A percentile compares a stretch with the other conserved stretches of the same genome.
Evolutionary conservation across 108 stramenopile species (phyloP).

Genomic region (Nannochloropsis salina): DNA sequence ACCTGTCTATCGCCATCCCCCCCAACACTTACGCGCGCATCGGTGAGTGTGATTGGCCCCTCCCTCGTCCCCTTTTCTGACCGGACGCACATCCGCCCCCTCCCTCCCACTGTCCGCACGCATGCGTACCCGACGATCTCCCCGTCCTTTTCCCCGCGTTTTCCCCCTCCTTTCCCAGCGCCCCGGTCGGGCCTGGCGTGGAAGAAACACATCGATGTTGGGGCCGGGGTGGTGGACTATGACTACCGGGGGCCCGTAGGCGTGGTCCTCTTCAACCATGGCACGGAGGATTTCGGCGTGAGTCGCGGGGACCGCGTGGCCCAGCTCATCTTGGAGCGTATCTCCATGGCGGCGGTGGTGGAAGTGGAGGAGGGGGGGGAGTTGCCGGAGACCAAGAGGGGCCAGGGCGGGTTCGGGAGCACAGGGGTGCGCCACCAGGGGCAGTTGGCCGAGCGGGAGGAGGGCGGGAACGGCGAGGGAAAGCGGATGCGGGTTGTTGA

Average conservation of each 20-base stretch:
- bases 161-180: constrained; percentile 24
- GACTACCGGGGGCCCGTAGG: constrained; percentile 96
- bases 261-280: constrained; percentile 94
- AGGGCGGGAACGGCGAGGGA: neutral
- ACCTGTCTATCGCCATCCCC: constrained; percentile 83
- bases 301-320: constrained; percentile 90
- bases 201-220: constrained; percentile 90
- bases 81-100: neutral
- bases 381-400: constrained; percentile 68
- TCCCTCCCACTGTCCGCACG: neutral
- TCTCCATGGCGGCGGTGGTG: constrained; percentile 69
- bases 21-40: constrained; percentile 86
- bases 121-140: neutral
- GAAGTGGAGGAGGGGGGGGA: constrained; percentile 66
- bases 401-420: constrained; percentile 79
- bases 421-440: constrained; percentile 63
- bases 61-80: neutral
- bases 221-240: constrained; percentile 95
- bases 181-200: constrained; percentile 72
- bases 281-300: constrained; percentile 71
- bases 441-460: neutral
- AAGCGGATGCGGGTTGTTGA: neutral
- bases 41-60: constrained; percentile 47
- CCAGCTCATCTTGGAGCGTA: constrained; percentile 90
- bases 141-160: neutral